Evolutionary conservation across 805 yeast genomes (phyloP).

Genomic region (Ogataea minuta): DNA sequence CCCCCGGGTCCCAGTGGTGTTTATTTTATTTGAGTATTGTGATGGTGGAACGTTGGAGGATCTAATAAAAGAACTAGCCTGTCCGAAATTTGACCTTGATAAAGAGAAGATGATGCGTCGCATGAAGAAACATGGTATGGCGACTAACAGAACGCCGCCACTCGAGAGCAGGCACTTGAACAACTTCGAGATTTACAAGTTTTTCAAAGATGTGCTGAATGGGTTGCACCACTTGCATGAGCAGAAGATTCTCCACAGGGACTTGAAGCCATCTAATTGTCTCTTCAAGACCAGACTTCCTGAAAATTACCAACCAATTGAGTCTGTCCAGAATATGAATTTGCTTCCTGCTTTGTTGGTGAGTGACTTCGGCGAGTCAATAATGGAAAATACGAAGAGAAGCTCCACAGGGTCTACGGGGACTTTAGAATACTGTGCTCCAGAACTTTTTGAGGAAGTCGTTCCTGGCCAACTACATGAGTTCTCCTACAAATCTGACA

Average conservation of each 20-base stretch:
- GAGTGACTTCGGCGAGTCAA: conserved; percentile 89
- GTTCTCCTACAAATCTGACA: conserved; percentile 71
- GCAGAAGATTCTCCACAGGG: conserved; percentile 80
- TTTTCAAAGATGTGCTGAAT: conserved; percentile 61
- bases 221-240: conserved; percentile 74
- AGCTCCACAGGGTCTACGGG: conserved; percentile 83
- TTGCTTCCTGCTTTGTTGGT: conserved; percentile 69
- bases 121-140: conserved; percentile 16
- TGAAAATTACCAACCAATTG: conserved; percentile 24
- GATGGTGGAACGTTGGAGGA: conserved; percentile 86
- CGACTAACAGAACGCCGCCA: not conserved
- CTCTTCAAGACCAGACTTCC: conserved; percentile 45
- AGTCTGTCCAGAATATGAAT: conserved; percentile 23
- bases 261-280: conserved; percentile 87
- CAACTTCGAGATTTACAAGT: conserved; percentile 61
- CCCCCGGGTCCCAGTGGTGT: conserved; percentile 59
- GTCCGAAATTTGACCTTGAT: conserved; percentile 38
- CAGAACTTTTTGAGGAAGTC: conserved; percentile 56
- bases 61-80: conserved; percentile 40
- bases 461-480: conserved; percentile 42
- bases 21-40: conserved; percentile 82
- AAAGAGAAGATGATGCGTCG: conserved; percentile 36
- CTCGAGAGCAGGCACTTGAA: conserved; percentile 35
- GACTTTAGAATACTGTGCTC: conserved; percentile 84
- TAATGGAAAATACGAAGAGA: conserved; percentile 62